A percentile compares a stretch with the other conserved stretches of the same genome.
phyloP scores from a whole-genome alignment of 2,329 filamentous ascomycete species.

The Cladophialophora carrionii region DNA sequence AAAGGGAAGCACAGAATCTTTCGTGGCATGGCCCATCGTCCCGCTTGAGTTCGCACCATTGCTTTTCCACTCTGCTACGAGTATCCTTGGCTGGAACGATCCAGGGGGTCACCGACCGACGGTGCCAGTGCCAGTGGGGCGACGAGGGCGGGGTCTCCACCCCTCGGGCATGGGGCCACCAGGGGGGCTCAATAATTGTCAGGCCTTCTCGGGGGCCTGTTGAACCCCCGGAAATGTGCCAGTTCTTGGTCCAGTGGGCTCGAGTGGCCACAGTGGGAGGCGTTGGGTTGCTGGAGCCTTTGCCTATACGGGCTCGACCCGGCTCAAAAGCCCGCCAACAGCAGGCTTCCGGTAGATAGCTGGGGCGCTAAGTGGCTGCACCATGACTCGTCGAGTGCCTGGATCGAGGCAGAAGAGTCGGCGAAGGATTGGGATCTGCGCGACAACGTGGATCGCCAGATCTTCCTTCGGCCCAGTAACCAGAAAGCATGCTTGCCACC shows the following conservation, averaged over 20 bases:
- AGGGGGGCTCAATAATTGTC: background rate
- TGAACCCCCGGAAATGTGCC: conserved; percentile 10
- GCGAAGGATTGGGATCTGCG: background rate
- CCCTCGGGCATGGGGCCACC: conserved; percentile 17
- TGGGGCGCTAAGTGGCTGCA: background rate
- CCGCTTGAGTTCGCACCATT: conserved; percentile 2
- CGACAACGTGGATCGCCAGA: conserved; percentile 7
- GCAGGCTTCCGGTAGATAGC: conserved; percentile 3
- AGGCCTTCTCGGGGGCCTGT: background rate
- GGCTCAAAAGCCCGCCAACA: conserved; percentile 6
- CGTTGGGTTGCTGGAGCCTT: background rate
- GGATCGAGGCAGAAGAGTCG: background rate
- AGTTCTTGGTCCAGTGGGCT: conserved; percentile 6
- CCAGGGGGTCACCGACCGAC: background rate
- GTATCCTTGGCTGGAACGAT: background rate
- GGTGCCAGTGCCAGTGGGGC: conserved; percentile 8
- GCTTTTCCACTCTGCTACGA: background rate
- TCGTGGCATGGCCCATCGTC: conserved; percentile 1
- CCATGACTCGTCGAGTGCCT: conserved; percentile 1
- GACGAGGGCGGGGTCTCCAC: conserved; percentile 24
- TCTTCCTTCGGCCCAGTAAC: background rate
- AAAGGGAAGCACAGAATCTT: conserved; percentile 18
- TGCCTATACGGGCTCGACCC: background rate
- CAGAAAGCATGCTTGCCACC: background rate
- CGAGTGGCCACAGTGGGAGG: background rate